Base-by-base conservation (phyloP, 176 grass and related monocot species). In the bread wheat (Triticum aestivum) region DNA sequence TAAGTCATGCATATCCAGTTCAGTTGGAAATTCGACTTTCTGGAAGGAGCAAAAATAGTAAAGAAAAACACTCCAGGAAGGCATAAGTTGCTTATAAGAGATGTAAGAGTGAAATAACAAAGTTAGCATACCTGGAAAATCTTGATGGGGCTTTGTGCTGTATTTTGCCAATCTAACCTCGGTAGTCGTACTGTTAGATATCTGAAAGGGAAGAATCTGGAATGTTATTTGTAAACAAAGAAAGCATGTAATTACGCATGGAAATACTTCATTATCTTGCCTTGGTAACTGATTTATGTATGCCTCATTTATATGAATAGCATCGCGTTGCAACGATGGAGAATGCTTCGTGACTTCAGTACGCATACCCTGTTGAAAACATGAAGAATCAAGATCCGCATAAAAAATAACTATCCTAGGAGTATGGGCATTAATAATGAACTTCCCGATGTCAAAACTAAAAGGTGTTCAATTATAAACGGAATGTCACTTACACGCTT, bases 11-110 rank as follows among this genome's bases (percentile, higher is more conserved):
- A 95, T 93, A 93, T 98, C 95, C 11, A 98, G 79, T 87, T 98
- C 93, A 84, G 93, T 67, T 23, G 95, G 95, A 75, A 93, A 98
- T 77, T 90, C 86, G 56, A 98, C 95, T 98, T 98, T 95, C 95
- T 98, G 76, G 47, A 51, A 42, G 75, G 12, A 90, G 52, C 24
- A 66, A 23, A 23, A 6, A 79, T 51, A 62, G 56, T 15, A 35
- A 35, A 35, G 34, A 35, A 35, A 35, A 35, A 81, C 59, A 86
- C 39, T 51, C 2, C 14, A 45, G 30, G n/a, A 85, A 79, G 68
- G 8, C 9, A 85, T 68, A 44, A 42, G 15, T 45, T 13, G 69
- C 44, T 62, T 54, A 18, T 15, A 41, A 76, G 61, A 6, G 0
- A 44, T 58, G 18, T 20, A 75, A 74, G 23, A 75, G 3, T 61